Evolutionary conservation across 192 early-diverging fungal species (phyloP).

Genomic region (Coemansia sp.): DNA sequence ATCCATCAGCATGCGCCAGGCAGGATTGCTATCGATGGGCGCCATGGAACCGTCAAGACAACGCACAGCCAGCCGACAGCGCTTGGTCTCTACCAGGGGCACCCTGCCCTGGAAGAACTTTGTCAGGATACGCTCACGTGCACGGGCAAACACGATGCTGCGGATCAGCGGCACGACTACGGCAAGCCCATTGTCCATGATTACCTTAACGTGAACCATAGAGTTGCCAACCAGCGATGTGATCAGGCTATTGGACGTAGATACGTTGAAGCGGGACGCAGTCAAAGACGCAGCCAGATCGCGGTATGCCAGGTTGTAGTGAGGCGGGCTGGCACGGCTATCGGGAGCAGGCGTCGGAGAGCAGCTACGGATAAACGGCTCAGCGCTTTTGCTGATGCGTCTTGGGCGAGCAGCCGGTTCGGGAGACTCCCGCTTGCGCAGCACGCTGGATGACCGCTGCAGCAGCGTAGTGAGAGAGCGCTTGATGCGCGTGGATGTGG

Average conservation of each 20-base stretch:
- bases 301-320: background rate
- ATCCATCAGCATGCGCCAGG: slow-evolving; percentile 48
- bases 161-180: slow-evolving; percentile 41
- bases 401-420: background rate
- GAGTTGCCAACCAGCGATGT: slow-evolving; percentile 49
- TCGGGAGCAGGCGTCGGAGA: slow-evolving; percentile 4
- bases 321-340: background rate
- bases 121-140: slow-evolving; percentile 48
- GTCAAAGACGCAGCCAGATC: slow-evolving; percentile 22
- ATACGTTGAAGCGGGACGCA: slow-evolving; percentile 30
- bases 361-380: slow-evolving; percentile 10
- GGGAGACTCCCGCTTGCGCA: slow-evolving; percentile 20
- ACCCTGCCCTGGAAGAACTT: slow-evolving; percentile 45
- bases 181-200: slow-evolving; percentile 25
- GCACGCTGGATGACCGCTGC: slow-evolving; percentile 37
- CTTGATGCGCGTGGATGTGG: slow-evolving; percentile 29
- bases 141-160: slow-evolving; percentile 47
- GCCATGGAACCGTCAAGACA: slow-evolving; percentile 20
- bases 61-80: slow-evolving; percentile 26
- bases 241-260: slow-evolving; percentile 13
- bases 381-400: slow-evolving; percentile 12
- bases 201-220: slow-evolving; percentile 47
- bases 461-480: slow-evolving; percentile 45
- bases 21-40: slow-evolving; percentile 32
- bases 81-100: slow-evolving; percentile 39